These are phyloP conservation scores for Berkeleyomyces rouxiae DNA, from an alignment of 2,329 filamentous ascomycete species.

Conservation along the genomic window DNA sequence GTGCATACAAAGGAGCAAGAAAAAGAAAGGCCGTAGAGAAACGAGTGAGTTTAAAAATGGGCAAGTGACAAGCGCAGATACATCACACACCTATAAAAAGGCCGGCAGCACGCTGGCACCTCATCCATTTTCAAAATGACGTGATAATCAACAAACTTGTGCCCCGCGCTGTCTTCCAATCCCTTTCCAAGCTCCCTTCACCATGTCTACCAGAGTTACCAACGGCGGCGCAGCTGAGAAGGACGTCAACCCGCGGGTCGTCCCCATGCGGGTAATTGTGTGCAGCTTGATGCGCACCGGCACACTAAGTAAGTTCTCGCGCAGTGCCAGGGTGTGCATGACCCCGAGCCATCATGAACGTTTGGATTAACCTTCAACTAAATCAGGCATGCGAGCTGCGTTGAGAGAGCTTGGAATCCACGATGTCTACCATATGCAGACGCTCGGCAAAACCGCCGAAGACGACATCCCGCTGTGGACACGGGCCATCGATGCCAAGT, in stretches of 20 bases:
- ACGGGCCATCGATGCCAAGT: slow-evolving; percentile 17
- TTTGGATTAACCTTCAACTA: neutral
- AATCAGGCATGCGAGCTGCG: slow-evolving; percentile 21
- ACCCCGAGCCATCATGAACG: neutral
- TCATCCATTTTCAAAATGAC: slow-evolving; percentile 1
- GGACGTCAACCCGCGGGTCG: slow-evolving; percentile 17
- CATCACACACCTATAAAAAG: slow-evolving; percentile 6
- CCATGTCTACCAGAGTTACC: slow-evolving; percentile 1
- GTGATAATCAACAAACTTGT: slow-evolving; percentile 1
- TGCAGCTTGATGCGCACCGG: slow-evolving; percentile 25
- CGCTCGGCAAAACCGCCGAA: slow-evolving; percentile 8
- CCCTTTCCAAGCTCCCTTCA: neutral
- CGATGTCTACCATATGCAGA: slow-evolving; percentile 24
- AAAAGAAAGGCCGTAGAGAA: neutral
- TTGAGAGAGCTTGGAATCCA: slow-evolving; percentile 23
- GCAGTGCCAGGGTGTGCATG: neutral
- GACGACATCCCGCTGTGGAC: slow-evolving; percentile 16
- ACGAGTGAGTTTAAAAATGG: neutral
- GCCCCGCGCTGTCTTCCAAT: neutral
- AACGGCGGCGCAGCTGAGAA: slow-evolving; percentile 13
- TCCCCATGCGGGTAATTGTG: slow-evolving; percentile 26
- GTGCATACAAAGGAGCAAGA: neutral
- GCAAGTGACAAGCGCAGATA: neutral
- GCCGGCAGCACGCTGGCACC: neutral
- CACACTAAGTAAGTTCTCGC: slow-evolving; percentile 21